Percentiles rank a stretch among this genome's conserved stretches.
Evolutionary conservation across 1,284 basidiomycete genomes (phyloP).

Genomic region (Leccinum subfulvum): DNA sequence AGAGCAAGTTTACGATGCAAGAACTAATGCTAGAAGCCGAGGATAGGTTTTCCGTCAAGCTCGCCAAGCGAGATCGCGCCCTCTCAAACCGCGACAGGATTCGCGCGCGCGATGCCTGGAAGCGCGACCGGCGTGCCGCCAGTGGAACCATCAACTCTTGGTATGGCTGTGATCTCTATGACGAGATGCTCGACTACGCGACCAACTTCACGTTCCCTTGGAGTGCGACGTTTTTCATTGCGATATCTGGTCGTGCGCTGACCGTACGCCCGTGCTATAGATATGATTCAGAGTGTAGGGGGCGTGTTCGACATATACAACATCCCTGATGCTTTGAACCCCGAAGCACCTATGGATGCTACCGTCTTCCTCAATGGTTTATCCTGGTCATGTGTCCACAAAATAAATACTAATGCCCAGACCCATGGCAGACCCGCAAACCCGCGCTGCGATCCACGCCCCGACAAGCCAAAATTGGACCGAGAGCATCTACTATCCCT

Average conservation of each 20-base stretch:
- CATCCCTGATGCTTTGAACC: constrained; percentile 52
- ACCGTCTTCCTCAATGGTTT: constrained; percentile 62
- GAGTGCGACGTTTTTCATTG: constrained; percentile 42
- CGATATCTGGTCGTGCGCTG: constrained; percentile 1
- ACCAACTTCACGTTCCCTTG: constrained; percentile 64
- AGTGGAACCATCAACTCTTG: constrained; percentile 56
- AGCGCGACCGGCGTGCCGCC: constrained; percentile 40
- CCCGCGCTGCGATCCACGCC: constrained; percentile 63
- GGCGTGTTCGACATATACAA: constrained; percentile 51
- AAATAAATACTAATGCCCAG: background rate
- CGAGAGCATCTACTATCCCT: constrained; percentile 46
- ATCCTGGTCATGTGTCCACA: constrained; percentile 10
- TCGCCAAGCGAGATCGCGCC: constrained; percentile 18
- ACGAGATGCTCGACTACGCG: constrained; percentile 58
- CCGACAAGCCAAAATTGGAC: constrained; percentile 64
- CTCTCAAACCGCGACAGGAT: constrained; percentile 24
- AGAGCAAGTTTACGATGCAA: constrained; percentile 16
- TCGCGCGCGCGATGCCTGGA: constrained; percentile 36
- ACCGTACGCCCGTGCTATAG: constrained; percentile 27
- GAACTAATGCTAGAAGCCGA: constrained; percentile 23
- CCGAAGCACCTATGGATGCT: constrained; percentile 45
- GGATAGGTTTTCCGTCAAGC: constrained; percentile 18
- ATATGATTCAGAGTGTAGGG: constrained; percentile 35
- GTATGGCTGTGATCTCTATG: constrained; percentile 58
- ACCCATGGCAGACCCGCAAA: constrained; percentile 44